Evolutionary conservation across 306 rosid species (phyloP).

Genomic region (Quercus glauca): DNA sequence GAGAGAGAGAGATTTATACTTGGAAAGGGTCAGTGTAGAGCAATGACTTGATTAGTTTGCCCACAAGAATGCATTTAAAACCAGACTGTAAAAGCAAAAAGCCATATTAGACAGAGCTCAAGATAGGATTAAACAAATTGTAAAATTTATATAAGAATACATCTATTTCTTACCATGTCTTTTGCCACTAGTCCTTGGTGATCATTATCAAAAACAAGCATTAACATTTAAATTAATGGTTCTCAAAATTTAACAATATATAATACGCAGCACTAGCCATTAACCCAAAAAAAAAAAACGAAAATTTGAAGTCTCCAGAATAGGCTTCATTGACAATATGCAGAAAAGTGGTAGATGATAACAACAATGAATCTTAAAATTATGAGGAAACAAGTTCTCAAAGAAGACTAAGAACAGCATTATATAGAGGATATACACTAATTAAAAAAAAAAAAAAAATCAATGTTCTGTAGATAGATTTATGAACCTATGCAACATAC

Average conservation of each 20-base stretch:
- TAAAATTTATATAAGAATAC: neutral
- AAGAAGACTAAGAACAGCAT: neutral
- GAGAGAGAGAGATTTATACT: constrained; percentile 38
- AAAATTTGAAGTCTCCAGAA: neutral
- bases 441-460: no score
- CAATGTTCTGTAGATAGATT: neutral
- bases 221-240: neutral
- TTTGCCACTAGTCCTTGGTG: neutral
- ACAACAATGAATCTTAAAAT: neutral
- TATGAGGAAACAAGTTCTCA: neutral
- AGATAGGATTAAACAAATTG: neutral
- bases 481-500: neutral
- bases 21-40: constrained; percentile 64
- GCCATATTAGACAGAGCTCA: constrained; percentile 2
- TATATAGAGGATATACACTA: neutral
- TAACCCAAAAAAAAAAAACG: neutral
- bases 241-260: neutral
- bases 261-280: neutral
- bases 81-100: constrained; percentile 56
- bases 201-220: neutral
- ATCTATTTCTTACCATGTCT: neutral
- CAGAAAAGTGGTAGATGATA: neutral
- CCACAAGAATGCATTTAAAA: constrained; percentile 47
- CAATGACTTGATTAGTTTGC: constrained; percentile 62
- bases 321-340: neutral